Base-by-base conservation (phyloP, 805 yeast species). In the Metschnikowia bowlesiae region DNA sequence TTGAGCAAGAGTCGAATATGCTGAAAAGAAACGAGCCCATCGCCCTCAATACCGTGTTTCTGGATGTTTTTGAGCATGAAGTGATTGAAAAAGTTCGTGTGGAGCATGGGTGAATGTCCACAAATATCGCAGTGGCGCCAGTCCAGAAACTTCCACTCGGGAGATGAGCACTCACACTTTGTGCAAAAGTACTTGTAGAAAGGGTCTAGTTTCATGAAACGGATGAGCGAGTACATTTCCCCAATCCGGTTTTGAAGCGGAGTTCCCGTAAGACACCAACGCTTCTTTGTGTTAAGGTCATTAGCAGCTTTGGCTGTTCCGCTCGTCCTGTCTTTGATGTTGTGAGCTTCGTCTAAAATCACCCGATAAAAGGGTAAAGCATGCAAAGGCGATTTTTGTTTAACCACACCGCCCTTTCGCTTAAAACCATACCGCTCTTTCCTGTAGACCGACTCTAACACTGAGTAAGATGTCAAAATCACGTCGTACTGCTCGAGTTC, bases 201-300 rank as follows among this genome's bases (percentile, higher is more conserved):
- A 8, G 99, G 99, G 44, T 82, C 81, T 36, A 92, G 75, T 56
- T 85, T 81, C 69, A 94, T 68, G 62, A 89, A 94, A 60, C 98
- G 75, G 51, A 94, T 85, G 63, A 94, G 71, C 1, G 98, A 91
- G 67, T 94, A 94, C 75, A 94, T 79, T 70, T 94, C 99, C 40
- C 99, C 99, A 62, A 94, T 91, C 54, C 98, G 76, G 65, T 94
- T 94, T 62, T 94, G 99, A 55, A 94, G 73, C 1, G 99, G 99
- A 0, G 99, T 94, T 58, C 99, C 99, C 4, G 96, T 82, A 31
- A 94, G 67, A 68, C 99, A 94, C 87, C 96, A 88, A 56, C 96
- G 71, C 60, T 89, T 88, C 47, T 82, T 73, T 8, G 96, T 82
- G 32, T 76, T 70, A 50, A 94, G 68, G 52, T 75, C 73, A 63